Evolutionary conservation across 108 stramenopile species (phyloP).

Genomic region (Stephanodiscus triporus): DNA sequence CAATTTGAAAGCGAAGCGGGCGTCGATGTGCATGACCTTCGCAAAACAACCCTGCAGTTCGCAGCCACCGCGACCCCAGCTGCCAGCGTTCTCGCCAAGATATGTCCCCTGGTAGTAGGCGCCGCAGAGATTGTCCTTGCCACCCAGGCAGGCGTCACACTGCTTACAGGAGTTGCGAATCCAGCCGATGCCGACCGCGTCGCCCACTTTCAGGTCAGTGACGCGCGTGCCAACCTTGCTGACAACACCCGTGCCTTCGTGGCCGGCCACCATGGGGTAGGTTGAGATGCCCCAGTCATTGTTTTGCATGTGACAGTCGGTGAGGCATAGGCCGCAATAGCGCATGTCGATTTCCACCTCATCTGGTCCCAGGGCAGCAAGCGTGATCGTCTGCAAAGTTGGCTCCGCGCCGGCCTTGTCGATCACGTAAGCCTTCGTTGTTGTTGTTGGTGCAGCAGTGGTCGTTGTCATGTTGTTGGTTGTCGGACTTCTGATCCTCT

Average conservation of each 20-base stretch:
- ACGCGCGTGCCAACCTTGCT: conserved; percentile 24
- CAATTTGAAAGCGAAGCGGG: conserved; percentile 30
- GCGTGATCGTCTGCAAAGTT: conserved; percentile 23
- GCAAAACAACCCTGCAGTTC: conserved; percentile 36
- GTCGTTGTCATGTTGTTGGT: background rate
- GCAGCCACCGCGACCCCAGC: conserved; percentile 29
- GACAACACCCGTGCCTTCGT: conserved; percentile 26
- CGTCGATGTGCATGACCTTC: conserved; percentile 33
- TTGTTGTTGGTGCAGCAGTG: background rate
- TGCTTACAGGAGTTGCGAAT: conserved; percentile 23
- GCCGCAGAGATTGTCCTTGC: conserved; percentile 30
- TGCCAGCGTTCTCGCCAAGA: conserved; percentile 21
- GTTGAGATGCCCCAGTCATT: conserved; percentile 34
- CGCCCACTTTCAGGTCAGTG: conserved; percentile 22
- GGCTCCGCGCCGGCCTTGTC: conserved; percentile 25
- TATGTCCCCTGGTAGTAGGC: conserved; percentile 26
- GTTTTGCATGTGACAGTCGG: conserved; percentile 35
- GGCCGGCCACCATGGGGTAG: conserved; percentile 35
- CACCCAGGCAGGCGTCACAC: conserved; percentile 27
- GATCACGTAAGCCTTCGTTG: conserved; percentile 28
- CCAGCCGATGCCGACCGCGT: too few species aligned
- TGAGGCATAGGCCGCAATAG: conserved; percentile 31
- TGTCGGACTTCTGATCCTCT: too few species aligned
- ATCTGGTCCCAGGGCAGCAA: conserved; percentile 21
- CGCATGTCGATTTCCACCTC: conserved; percentile 31